Evolutionary conservation across 805 yeast species (phyloP).

Genomic region (Komagataella kurtzmanii): DNA sequence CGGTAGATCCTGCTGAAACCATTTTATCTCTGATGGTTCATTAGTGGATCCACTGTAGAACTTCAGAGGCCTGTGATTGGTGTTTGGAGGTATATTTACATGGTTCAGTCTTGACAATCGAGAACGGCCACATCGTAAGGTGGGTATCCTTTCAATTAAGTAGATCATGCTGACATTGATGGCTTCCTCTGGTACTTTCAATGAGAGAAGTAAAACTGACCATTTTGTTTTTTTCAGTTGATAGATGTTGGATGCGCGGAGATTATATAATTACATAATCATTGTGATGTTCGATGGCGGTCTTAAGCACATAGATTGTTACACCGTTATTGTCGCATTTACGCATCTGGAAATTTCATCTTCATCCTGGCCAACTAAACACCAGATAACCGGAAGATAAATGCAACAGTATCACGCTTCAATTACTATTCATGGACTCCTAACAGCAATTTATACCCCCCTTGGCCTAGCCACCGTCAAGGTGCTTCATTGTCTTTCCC

Average conservation of each 20-base stretch:
- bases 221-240: neutral
- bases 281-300: too few species aligned
- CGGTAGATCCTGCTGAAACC: neutral
- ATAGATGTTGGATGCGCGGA: neutral
- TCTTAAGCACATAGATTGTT: too few species aligned
- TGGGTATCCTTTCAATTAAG: neutral
- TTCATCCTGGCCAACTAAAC: too few species aligned
- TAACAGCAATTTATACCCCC: neutral
- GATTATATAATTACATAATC: too few species aligned
- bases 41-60: neutral
- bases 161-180: neutral
- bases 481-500: neutral
- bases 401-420: neutral
- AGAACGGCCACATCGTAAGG: neutral
- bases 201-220: neutral
- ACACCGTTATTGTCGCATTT: too few species aligned
- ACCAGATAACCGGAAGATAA: too few species aligned
- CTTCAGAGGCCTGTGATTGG: neutral
- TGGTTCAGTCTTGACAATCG: neutral
- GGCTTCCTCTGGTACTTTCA: neutral
- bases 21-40: neutral
- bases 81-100: neutral
- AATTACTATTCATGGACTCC: neutral
- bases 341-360: too few species aligned
- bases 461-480: too few species aligned